These are phyloP conservation scores for Crithidia fasciculata DNA, from an alignment of 208 protist genomes.

Conservation along the genomic window DNA sequence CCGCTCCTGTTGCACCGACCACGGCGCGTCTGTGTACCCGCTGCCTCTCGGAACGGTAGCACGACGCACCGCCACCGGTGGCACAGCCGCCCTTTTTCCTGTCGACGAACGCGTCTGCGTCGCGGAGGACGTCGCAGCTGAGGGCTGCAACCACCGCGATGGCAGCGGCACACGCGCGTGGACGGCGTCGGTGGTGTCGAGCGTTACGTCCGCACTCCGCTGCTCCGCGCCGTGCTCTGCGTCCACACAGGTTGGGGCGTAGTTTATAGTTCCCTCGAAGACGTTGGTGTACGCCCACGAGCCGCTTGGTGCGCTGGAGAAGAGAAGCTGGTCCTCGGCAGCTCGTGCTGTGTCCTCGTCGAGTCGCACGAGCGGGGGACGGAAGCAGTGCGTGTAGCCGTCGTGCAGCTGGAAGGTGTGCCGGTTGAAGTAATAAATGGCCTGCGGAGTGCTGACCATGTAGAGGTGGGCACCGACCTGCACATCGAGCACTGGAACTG, in stretches of 20 bases:
- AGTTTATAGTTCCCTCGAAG: slow-evolving; percentile 14
- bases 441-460: slow-evolving; percentile 43
- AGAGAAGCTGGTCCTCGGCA: neutral
- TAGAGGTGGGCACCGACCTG: slow-evolving; percentile 35
- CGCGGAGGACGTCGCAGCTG: too few species aligned
- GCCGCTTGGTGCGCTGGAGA: slow-evolving; percentile 26
- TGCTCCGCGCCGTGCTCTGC: slow-evolving; percentile 21
- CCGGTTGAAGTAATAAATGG: slow-evolving; percentile 26
- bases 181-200: slow-evolving; percentile 44
- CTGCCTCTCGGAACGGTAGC: slow-evolving; percentile 47
- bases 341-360: neutral
- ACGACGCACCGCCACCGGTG: neutral
- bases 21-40: slow-evolving; percentile 68
- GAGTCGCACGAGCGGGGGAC: neutral
- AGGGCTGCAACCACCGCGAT: slow-evolving; percentile 32
- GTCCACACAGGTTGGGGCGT: slow-evolving; percentile 19
- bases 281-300: slow-evolving; percentile 28
- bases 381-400: slow-evolving; percentile 7
- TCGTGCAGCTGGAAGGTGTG: slow-evolving; percentile 20
- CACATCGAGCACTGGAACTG: slow-evolving; percentile 30
- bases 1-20: slow-evolving; percentile 66
- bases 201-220: slow-evolving; percentile 6
- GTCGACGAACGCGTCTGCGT: too few species aligned
- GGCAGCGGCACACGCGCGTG: slow-evolving; percentile 68
- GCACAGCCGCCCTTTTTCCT: neutral